phyloP scores from a whole-genome alignment of 1,139 yeast genomes.

The Protomyces arabidopsidicola region DNA sequence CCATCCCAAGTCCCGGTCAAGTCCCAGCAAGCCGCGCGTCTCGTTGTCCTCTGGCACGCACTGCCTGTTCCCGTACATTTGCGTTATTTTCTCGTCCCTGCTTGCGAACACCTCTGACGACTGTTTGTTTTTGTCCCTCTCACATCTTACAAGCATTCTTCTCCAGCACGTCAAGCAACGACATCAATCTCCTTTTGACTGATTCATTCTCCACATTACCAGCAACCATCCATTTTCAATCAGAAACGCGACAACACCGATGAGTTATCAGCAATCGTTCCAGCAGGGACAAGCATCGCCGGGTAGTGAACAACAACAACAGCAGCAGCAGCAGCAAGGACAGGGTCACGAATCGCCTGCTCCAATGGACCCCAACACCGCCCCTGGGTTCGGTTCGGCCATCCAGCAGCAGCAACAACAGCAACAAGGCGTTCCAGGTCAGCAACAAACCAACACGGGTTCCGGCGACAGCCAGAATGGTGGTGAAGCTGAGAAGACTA shows the following conservation, averaged over 20 bases:
- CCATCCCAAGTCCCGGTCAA: too few species aligned
- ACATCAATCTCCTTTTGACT: too few species aligned
- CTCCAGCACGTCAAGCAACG: neutral
- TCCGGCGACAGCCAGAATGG: slow-evolving; percentile 23
- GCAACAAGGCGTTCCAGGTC: slow-evolving; percentile 3
- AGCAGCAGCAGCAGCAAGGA: slow-evolving; percentile 13
- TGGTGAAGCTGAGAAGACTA: slow-evolving; percentile 22
- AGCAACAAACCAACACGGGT: too few species aligned
- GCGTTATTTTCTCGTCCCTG: neutral
- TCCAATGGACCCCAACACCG: neutral
- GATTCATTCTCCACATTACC: neutral
- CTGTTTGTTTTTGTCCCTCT: too few species aligned
- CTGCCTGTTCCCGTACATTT: neutral
- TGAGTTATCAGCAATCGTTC: slow-evolving; percentile 13
- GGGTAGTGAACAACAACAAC: slow-evolving; percentile 29
- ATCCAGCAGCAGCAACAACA: slow-evolving; percentile 2
- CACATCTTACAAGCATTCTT: too few species aligned
- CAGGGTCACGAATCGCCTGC: neutral
- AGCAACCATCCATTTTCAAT: neutral
- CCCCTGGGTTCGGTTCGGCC: slow-evolving; percentile 12
- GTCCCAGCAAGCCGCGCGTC: too few species aligned
- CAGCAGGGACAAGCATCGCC: neutral
- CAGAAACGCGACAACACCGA: neutral
- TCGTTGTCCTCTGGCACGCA: too few species aligned
- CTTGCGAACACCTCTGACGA: neutral